Percentiles rank a stretch among this genome's conserved stretches.
Evolutionary conservation across 2,329 filamentous ascomycete genomes (phyloP).

Genomic region (Fusarium mundagurra): DNA sequence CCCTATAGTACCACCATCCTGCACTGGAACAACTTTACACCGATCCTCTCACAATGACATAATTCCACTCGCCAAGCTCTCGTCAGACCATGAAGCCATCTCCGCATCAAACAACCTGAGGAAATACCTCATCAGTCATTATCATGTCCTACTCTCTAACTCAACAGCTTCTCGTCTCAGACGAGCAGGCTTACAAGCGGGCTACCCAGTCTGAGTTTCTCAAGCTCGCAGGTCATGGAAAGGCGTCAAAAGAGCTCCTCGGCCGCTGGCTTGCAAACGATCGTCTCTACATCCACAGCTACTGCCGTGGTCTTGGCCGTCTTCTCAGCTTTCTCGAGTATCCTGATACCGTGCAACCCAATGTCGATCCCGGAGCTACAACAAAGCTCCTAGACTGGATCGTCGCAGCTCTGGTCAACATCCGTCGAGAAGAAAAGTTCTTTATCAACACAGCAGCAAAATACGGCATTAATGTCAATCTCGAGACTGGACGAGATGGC

Average conservation of each 20-base stretch:
- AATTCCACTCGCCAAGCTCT: slow-evolving; percentile 22
- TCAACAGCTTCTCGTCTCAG: slow-evolving; percentile 62
- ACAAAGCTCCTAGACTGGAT: slow-evolving; percentile 70
- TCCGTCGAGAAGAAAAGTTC: slow-evolving; percentile 73
- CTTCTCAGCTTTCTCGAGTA: slow-evolving; percentile 70
- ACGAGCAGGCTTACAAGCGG: slow-evolving; percentile 56
- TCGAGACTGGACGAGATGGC: slow-evolving; percentile 38
- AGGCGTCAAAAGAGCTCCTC: slow-evolving; percentile 63
- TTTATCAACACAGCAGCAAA: slow-evolving; percentile 71
- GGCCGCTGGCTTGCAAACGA: slow-evolving; percentile 78
- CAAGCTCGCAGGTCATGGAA: slow-evolving; percentile 69
- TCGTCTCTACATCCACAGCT: slow-evolving; percentile 75
- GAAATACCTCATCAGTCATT: neutral
- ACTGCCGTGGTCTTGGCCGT: slow-evolving; percentile 73
- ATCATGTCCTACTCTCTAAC: slow-evolving; percentile 58
- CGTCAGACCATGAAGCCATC: slow-evolving; percentile 24
- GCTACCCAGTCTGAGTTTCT: slow-evolving; percentile 77
- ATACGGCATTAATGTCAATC: slow-evolving; percentile 65
- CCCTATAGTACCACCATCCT: neutral
- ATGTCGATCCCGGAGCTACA: slow-evolving; percentile 49
- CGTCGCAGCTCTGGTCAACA: slow-evolving; percentile 71
- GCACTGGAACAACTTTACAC: slow-evolving; percentile 37
- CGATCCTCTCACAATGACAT: slow-evolving; percentile 32
- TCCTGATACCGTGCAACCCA: slow-evolving; percentile 46
- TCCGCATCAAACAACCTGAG: neutral